Evolutionary conservation across 192 early-diverging fungal genomes (phyloP).

Genomic region (Coemansia sp.): DNA sequence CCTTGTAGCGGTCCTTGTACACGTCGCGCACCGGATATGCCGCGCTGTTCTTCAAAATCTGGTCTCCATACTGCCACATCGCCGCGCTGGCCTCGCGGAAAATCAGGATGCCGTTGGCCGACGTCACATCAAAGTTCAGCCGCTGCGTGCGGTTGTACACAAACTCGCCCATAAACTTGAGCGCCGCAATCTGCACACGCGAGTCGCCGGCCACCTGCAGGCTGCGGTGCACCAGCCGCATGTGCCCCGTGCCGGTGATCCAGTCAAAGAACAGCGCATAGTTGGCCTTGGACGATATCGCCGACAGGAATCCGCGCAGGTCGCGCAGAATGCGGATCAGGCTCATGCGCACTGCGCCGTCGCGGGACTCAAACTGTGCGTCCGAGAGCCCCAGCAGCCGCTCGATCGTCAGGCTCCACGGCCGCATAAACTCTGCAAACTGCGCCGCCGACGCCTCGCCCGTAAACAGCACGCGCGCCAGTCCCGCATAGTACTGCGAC

Average conservation of each 20-base stretch:
- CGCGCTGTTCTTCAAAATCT: conserved; percentile 11
- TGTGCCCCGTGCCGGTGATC: conserved; percentile 73
- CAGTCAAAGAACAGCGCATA: conserved; percentile 79
- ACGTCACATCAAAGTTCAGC: conserved; percentile 78
- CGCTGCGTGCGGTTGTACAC: conserved; percentile 75
- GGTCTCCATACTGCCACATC: conserved; percentile 56
- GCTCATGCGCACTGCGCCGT: conserved; percentile 40
- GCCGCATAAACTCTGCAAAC: conserved; percentile 71
- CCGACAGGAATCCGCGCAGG: conserved; percentile 69
- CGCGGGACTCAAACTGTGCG: conserved; percentile 55
- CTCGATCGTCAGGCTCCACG: conserved; percentile 58
- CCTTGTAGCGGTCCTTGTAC: conserved; percentile 67
- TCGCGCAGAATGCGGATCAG: conserved; percentile 68
- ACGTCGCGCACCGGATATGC: conserved; percentile 32
- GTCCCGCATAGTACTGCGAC: conserved; percentile 71
- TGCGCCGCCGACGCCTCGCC: conserved; percentile 58
- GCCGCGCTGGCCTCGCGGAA: conserved; percentile 82
- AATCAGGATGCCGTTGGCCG: conserved; percentile 82
- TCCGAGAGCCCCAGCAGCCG: conserved; percentile 54
- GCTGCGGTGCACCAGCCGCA: conserved; percentile 59
- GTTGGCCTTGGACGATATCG: conserved; percentile 57
- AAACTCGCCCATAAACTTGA: conserved; percentile 81
- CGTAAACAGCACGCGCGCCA: conserved; percentile 72
- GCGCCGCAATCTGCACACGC: conserved; percentile 60
- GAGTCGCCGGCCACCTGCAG: conserved; percentile 61